Evolutionary conservation across 2,329 filamentous ascomycete species (phyloP).

Genomic region (Penicillium decumbens): DNA sequence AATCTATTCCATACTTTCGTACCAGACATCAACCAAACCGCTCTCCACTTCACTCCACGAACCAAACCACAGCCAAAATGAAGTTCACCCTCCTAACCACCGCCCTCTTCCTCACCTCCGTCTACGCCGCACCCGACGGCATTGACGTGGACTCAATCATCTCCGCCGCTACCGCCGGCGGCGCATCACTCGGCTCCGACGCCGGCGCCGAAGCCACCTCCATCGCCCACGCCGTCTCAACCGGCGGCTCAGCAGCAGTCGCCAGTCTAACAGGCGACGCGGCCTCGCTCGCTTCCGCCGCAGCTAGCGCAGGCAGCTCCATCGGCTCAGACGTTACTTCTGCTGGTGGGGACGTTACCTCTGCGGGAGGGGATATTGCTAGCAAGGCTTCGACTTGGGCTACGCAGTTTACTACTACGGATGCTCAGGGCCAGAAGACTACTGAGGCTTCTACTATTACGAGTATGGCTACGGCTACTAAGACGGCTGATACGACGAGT

Average conservation of each 20-base stretch:
- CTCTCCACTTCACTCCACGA: neutral
- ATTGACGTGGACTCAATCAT: constrained; percentile 16
- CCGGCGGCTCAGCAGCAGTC: constrained; percentile 15
- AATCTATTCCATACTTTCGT: neutral
- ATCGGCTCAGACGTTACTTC: constrained; percentile 6
- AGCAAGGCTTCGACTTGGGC: constrained; percentile 12
- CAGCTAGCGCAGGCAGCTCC: constrained; percentile 9
- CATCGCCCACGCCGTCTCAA: constrained; percentile 12
- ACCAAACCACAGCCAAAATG: constrained; percentile 19
- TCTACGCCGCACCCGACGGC: constrained; percentile 18
- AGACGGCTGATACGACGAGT: constrained; percentile 1
- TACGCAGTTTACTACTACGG: constrained; percentile 18
- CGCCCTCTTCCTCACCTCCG: constrained; percentile 22
- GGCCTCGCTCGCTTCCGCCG: constrained; percentile 12
- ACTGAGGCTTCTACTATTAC: constrained; percentile 16
- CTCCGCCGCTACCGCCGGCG: constrained; percentile 15
- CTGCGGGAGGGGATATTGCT: constrained; percentile 10
- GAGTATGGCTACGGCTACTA: constrained; percentile 5
- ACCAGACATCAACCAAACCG: neutral
- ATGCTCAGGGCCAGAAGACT: constrained; percentile 18
- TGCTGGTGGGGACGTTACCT: constrained; percentile 11
- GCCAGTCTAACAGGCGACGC: constrained; percentile 18
- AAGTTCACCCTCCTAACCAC: constrained; percentile 27
- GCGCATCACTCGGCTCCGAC: constrained; percentile 15
- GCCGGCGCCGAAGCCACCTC: constrained; percentile 15